These are phyloP conservation scores for Cyberlindnera euphorbiiphila DNA, from an alignment of 805 yeast genomes.

Conservation along the genomic window DNA sequence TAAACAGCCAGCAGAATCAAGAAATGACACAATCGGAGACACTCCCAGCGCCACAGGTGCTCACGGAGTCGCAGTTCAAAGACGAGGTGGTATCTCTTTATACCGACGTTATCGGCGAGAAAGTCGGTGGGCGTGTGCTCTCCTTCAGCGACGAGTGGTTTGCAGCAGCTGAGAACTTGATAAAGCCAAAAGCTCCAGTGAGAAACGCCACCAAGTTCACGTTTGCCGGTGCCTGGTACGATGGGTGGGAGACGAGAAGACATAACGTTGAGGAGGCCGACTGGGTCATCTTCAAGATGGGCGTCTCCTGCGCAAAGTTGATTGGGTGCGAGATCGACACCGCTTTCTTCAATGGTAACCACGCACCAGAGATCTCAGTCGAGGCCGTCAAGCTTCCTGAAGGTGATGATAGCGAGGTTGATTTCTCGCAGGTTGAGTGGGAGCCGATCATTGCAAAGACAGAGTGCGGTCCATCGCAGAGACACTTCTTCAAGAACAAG, in stretches of 20 bases:
- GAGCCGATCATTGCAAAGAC: constrained; percentile 58
- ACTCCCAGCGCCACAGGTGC: constrained; percentile 9
- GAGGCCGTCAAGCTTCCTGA: constrained; percentile 54
- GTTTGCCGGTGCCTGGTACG: constrained; percentile 94
- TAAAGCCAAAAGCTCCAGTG: constrained; percentile 76
- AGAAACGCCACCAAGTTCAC: constrained; percentile 78
- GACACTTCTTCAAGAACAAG: constrained; percentile 72
- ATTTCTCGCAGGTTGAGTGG: constrained; percentile 44
- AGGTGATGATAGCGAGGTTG: constrained; percentile 22
- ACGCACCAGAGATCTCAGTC: constrained; percentile 85
- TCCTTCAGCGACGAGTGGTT: constrained; percentile 88
- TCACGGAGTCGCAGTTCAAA: constrained; percentile 24
- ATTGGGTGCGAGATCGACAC: constrained; percentile 90
- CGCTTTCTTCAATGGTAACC: constrained; percentile 91
- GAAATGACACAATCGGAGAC: constrained; percentile 9
- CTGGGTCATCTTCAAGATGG: constrained; percentile 80
- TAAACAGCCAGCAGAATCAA: too few species aligned
- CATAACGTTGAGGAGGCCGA: constrained; percentile 84
- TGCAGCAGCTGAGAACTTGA: constrained; percentile 85
- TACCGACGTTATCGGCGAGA: constrained; percentile 75
- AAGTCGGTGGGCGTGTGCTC: constrained; percentile 74
- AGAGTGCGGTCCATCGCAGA: constrained; percentile 88
- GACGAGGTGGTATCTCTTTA: constrained; percentile 24
- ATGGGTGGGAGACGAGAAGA: constrained; percentile 98
- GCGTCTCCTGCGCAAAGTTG: constrained; percentile 76